These are phyloP conservation scores for Thinopyrum elongatum DNA, from an alignment of 176 grass and related monocot species.

Conservation along the genomic window DNA sequence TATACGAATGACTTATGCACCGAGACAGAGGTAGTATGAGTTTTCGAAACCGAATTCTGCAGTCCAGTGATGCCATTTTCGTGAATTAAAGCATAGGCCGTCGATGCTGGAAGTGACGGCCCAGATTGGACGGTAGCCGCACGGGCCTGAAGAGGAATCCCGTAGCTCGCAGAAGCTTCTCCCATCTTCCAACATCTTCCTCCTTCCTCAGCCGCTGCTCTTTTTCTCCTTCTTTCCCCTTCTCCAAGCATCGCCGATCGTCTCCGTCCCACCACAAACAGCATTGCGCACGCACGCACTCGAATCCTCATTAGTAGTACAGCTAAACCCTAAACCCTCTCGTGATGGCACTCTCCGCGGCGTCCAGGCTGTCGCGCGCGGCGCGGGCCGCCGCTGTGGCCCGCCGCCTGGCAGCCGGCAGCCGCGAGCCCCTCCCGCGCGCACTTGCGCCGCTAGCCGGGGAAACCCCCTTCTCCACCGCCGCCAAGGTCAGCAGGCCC, in stretches of 20 bases:
- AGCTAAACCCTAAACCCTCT: constrained; percentile 21
- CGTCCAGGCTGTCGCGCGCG: constrained; percentile 45
- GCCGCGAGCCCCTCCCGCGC: constrained; percentile 3
- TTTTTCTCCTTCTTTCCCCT: constrained; percentile 39
- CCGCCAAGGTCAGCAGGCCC: neutral
- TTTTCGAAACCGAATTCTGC: neutral
- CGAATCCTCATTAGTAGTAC: neutral
- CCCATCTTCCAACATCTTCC: constrained; percentile 29
- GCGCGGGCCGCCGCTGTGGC: constrained; percentile 12
- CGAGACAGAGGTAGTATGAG: too few species aligned
- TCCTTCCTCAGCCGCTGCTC: neutral
- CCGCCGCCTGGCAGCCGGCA: neutral
- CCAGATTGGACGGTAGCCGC: neutral
- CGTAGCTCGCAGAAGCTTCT: constrained; percentile 31
- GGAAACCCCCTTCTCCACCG: neutral
- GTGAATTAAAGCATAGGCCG: neutral
- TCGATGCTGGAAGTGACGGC: neutral
- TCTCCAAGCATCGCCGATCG: constrained; percentile 45
- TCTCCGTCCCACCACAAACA: neutral
- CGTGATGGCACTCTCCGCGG: constrained; percentile 29
- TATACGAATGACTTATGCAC: too few species aligned
- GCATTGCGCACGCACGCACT: neutral
- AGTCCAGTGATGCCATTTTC: neutral
- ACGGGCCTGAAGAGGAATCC: neutral
- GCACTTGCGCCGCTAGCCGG: constrained; percentile 11